Evolutionary conservation across 352 stramenopile species (phyloP), one percentile per base, ranked within the genome.

Genomic region (Phytophthora hybrid): DNA sequence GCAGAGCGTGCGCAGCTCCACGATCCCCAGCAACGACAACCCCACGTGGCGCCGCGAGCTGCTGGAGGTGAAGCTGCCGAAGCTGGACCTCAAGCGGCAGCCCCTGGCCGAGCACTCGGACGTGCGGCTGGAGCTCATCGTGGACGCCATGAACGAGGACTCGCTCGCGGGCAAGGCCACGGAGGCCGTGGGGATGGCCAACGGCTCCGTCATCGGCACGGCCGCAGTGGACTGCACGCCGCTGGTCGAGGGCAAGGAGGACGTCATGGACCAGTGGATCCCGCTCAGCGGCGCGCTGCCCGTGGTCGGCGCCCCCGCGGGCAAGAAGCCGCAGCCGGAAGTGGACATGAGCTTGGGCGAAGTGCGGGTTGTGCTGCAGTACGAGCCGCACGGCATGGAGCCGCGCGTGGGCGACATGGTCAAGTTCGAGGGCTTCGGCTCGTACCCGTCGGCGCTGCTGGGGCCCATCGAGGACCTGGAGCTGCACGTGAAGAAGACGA

Each of bases 131-230:
- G 88, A 95, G 66, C 81, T 95, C 31, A 89, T 83, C 19, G 73
- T 95, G 19, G 88, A 95, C 70, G 85, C 82, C 19, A 95, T 95
- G 88, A 95, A 93, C 71, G 88, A 95, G 37, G 86, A 95, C 67
- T 92, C 86, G 66, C 66, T 92, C 53, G 91, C 87, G 16, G 88
- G 88, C 41, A 90, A 88, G 63, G 88, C 88, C 19, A 93, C 88
- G 26, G 86, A 95, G 64, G 84, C 80, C n/a, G 86, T 95, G 39
- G 88, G 88, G 14, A 93, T 95, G 78, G 71, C 73, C 37, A 93
- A 83, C 53, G 88, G 88, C 14, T 95, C 88, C 21, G 81, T 95
- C 44, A 92, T 95, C 29, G 88, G 88, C 53, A 92, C 86, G 13
- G 88, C 88, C 0, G 63, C 70, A 1, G 74, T 95, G 46, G 88